Conservation (phyloP, 345 rosid species). For the Clarkia xantiana region DNA sequence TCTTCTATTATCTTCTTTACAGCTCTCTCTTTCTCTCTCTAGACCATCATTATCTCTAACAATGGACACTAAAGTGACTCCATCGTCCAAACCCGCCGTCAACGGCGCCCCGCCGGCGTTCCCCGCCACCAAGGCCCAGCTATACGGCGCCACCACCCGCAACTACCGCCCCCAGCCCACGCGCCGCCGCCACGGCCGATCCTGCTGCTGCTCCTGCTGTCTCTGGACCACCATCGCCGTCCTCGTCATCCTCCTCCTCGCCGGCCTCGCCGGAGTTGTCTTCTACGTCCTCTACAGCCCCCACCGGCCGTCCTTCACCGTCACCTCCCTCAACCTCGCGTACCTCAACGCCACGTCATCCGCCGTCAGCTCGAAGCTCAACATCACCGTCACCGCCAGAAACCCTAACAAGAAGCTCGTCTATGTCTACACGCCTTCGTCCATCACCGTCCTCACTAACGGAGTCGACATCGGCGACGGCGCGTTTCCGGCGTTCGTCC, state of each 20-base stretch:
- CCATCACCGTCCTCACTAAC: constrained; percentile 22
- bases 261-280: constrained; percentile 14
- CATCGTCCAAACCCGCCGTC: constrained; percentile 39
- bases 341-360: constrained; percentile 24
- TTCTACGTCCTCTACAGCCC: constrained; percentile 32
- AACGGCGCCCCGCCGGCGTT: constrained; percentile 18
- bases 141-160: constrained; percentile 27
- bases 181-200: constrained; percentile 17
- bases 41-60: neutral
- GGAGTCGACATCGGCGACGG: constrained; percentile 53
- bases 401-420: constrained; percentile 75
- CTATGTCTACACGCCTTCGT: constrained; percentile 32
- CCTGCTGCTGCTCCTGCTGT: constrained; percentile 21
- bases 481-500: constrained; percentile 37
- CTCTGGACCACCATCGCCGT: constrained; percentile 22
- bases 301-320: constrained; percentile 26
- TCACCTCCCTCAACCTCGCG: constrained; percentile 20
- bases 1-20: constrained; percentile 3
- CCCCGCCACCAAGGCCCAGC: constrained; percentile 28
- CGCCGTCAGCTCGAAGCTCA: constrained; percentile 36
- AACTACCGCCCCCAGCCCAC: constrained; percentile 23
- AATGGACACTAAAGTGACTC: constrained; percentile 57
- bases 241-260: constrained; percentile 20
- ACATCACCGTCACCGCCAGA: constrained; percentile 45
- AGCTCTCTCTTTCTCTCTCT: constrained; percentile 2